Conservation (phyloP, 768 basidiomycete species). For the Phanerochaete sordida region DNA sequence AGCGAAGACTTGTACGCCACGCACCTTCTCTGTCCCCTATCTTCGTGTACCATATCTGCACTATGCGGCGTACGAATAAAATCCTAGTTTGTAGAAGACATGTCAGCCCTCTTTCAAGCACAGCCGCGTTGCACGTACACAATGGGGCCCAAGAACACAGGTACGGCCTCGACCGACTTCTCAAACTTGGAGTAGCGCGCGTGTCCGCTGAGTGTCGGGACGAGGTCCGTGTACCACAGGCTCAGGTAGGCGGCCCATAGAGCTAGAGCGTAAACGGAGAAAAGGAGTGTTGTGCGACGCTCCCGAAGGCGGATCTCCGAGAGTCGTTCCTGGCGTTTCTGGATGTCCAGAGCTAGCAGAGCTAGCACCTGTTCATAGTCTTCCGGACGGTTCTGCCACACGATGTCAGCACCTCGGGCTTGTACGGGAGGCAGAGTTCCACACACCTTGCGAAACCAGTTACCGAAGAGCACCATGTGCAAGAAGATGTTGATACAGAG, state of each 20-base stretch:
- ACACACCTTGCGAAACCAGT: slow-evolving; percentile 11
- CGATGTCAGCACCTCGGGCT: neutral
- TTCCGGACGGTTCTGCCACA: slow-evolving; percentile 48
- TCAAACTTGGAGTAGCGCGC: slow-evolving; percentile 28
- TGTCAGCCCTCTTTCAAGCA: neutral
- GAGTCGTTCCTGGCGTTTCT: slow-evolving; percentile 68
- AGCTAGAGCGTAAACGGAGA: slow-evolving; percentile 75
- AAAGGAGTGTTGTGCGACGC: slow-evolving; percentile 69
- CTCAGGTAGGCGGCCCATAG: slow-evolving; percentile 70
- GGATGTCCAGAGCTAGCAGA: slow-evolving; percentile 61
- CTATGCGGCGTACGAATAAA: slow-evolving; percentile 73
- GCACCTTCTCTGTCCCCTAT: slow-evolving; percentile 80
- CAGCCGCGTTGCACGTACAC: slow-evolving; percentile 48
- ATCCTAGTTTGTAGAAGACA: slow-evolving; percentile 38
- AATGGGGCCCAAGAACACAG: slow-evolving; percentile 73
- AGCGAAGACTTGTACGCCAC: slow-evolving; percentile 13
- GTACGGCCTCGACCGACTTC: slow-evolving; percentile 45
- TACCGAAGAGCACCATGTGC: slow-evolving; percentile 11
- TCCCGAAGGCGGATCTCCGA: slow-evolving; percentile 86
- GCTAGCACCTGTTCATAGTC: slow-evolving; percentile 78
- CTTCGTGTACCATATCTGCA: slow-evolving; percentile 79
- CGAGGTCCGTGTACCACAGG: slow-evolving; percentile 64
- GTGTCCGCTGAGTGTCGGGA: slow-evolving; percentile 41
- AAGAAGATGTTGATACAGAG: slow-evolving; percentile 4
- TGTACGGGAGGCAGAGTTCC: neutral